Evolutionary conservation across 2,329 filamentous ascomycete species (phyloP).

Genomic region (Tolypocladium cylindrosporum): DNA sequence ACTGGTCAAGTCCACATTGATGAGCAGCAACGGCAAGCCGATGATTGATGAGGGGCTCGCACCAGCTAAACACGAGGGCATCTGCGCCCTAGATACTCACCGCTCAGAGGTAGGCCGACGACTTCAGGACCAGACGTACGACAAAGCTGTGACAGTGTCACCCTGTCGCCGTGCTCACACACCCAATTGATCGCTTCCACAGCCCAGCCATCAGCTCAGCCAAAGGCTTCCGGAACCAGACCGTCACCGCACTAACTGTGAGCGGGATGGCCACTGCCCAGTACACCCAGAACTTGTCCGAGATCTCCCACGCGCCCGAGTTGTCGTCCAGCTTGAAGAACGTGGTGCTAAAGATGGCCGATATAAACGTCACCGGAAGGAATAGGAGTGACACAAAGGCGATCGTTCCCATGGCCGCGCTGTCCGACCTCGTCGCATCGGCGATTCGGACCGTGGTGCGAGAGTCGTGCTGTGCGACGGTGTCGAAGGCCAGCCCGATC

Average conservation of each 20-base stretch:
- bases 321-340: slow-evolving; percentile 26
- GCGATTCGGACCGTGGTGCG: slow-evolving; percentile 27
- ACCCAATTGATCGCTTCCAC: neutral
- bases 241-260: slow-evolving; percentile 9
- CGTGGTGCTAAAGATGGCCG: slow-evolving; percentile 33
- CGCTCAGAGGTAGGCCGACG: too few relatives aligned
- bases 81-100: too few relatives aligned
- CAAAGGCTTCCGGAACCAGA: slow-evolving; percentile 9
- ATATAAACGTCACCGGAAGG: slow-evolving; percentile 41
- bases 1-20: too few relatives aligned
- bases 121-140: too few relatives aligned
- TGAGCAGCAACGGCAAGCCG: too few relatives aligned
- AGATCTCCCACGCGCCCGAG: slow-evolving; percentile 16
- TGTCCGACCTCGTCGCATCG: slow-evolving; percentile 31
- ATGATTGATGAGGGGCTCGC: too few relatives aligned
- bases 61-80: too few relatives aligned
- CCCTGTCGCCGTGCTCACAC: neutral
- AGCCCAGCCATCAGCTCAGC: neutral
- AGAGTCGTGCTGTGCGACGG: slow-evolving; percentile 30
- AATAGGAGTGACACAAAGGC: slow-evolving; percentile 38
- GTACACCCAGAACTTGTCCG: slow-evolving; percentile 24
- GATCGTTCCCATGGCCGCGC: slow-evolving; percentile 40
- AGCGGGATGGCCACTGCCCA: slow-evolving; percentile 21
- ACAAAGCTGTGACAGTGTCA: too few relatives aligned
- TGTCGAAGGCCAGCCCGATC: slow-evolving; percentile 42